Evolutionary conservation across 345 rosid species (phyloP), one percentile per base, ranked within the genome.

Genomic region (Nasturtium officinale): DNA sequence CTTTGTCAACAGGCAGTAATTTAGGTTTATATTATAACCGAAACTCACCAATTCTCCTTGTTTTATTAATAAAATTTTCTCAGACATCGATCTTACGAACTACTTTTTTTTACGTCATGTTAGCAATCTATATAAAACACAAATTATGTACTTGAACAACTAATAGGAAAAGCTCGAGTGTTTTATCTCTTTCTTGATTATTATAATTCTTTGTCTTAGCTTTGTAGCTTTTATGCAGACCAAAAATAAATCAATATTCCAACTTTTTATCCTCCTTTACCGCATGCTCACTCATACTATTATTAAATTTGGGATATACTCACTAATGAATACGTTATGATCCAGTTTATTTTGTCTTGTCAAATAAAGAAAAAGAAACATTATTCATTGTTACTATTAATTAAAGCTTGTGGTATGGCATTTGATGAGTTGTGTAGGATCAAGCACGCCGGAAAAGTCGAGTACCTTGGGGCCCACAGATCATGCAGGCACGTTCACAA

Each of bases 381-480:
- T 51, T 60, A 42, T 42, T 43, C 58, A 54, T 43, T 53, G 21
- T 45, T 30, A 37, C 54, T 43, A 9, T 25, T 26, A 26, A 61
- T 33, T 61, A 62, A 62, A 46, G 65, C 57, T 42, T 35, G 40
- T 58, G 54, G 37, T 72, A 73, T 45, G 68, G 67, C 11, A 62
- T 40, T 73, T 18, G 65, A 65, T 74, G 45, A 63, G 56, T 45
- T 61, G 23, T 61, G 23, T 64, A 86, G 96, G 83, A 46, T 23
- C 77, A 51, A 70, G 81, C 84, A 83, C 76, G 84, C 84, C 88
- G 26, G 98, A 85, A 77, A 88, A 86, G 83, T 67, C 78, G 2
- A 53, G n/a, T 21, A 40, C 3, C 50, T 69, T 73, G 73, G 75
- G 84, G 74, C 38, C 84, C 54, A 21, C 17, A 0, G 89, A 85